Evolutionary conservation across 2,329 filamentous ascomycete genomes (phyloP).

Genomic region (Calycina marina): DNA sequence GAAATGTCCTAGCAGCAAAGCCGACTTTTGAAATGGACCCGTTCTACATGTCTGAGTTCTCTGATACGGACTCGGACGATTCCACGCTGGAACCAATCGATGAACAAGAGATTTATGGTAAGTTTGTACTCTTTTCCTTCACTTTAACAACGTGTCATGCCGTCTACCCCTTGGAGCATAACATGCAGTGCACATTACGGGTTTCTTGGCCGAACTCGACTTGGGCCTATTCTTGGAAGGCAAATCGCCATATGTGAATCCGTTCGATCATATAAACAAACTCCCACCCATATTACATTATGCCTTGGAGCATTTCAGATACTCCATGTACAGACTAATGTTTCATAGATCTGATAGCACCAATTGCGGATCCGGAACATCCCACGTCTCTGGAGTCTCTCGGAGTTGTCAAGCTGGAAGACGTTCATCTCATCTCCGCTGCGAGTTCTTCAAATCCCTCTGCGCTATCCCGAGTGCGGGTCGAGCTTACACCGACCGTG

Average conservation of each 20-base stretch:
- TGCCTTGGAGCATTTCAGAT: too few relatives aligned
- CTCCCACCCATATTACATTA: too few relatives aligned
- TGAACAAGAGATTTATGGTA: slow-evolving; percentile 93
- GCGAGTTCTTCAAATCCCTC: slow-evolving; percentile 36
- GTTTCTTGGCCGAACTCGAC: too few relatives aligned
- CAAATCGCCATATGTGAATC: too few relatives aligned
- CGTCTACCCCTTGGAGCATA: too few relatives aligned
- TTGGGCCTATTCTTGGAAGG: too few relatives aligned
- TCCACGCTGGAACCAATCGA: slow-evolving; percentile 71
- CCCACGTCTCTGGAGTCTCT: slow-evolving; percentile 85
- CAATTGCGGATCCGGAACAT: slow-evolving; percentile 93
- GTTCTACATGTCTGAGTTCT: slow-evolving; percentile 22
- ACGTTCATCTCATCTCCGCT: slow-evolving; percentile 68
- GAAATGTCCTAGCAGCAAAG: slow-evolving; percentile 16
- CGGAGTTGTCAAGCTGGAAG: slow-evolving; percentile 88
- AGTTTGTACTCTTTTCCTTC: too few relatives aligned
- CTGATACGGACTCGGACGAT: slow-evolving; percentile 32
- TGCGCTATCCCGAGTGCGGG: slow-evolving; percentile 58
- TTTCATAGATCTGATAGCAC: slow-evolving; percentile 70
- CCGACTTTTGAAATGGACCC: slow-evolving; percentile 22
- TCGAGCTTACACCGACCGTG: slow-evolving; percentile 90
- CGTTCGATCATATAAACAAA: too few relatives aligned
- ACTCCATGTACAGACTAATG: too few relatives aligned
- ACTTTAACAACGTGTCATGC: too few relatives aligned
- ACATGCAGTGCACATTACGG: too few relatives aligned